Percentiles rank a stretch among this genome's conserved stretches.
Conservation (phyloP, 1,284 basidiomycete genomes). For the Rhodotorula sp. region DNA sequence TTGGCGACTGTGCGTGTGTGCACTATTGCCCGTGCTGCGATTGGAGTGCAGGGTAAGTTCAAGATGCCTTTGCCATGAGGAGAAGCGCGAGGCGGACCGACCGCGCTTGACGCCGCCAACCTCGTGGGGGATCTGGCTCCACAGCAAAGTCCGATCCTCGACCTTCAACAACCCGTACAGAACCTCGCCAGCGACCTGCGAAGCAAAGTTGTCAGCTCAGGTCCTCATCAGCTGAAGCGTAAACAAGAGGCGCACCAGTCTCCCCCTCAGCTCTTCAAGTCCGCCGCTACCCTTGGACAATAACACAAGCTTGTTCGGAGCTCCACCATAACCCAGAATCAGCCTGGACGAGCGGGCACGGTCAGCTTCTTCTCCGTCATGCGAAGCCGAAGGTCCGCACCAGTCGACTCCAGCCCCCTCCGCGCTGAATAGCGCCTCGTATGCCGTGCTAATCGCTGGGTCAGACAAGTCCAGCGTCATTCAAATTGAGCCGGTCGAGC, state of each 20-base stretch:
- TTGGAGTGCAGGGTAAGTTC: too few relatives aligned
- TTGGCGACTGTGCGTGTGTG: conserved; percentile 14
- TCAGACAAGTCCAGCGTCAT: background rate
- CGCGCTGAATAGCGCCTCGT: background rate
- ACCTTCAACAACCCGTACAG: conserved; percentile 14
- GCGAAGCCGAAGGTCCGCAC: background rate
- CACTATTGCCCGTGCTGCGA: conserved; percentile 27
- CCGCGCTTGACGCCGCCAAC: conserved; percentile 29
- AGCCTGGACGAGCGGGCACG: background rate
- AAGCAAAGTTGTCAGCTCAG: background rate
- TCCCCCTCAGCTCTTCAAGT: background rate
- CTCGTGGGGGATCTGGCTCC: conserved; percentile 11
- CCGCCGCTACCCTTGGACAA: background rate
- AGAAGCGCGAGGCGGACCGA: background rate
- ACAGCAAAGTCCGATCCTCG: conserved; percentile 7
- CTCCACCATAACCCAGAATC: background rate
- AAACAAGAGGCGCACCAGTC: background rate
- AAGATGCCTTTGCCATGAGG: too few relatives aligned
- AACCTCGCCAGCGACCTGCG: conserved; percentile 1
- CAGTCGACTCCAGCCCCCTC: background rate
- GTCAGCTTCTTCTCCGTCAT: background rate
- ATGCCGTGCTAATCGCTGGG: background rate
- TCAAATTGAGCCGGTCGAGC: background rate
- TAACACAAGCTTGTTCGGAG: background rate
- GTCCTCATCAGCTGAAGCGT: background rate